Evolutionary conservation across 768 basidiomycete species (phyloP), one percentile per base, ranked within the genome.

Genomic region (Tylopilus subfusipes): DNA sequence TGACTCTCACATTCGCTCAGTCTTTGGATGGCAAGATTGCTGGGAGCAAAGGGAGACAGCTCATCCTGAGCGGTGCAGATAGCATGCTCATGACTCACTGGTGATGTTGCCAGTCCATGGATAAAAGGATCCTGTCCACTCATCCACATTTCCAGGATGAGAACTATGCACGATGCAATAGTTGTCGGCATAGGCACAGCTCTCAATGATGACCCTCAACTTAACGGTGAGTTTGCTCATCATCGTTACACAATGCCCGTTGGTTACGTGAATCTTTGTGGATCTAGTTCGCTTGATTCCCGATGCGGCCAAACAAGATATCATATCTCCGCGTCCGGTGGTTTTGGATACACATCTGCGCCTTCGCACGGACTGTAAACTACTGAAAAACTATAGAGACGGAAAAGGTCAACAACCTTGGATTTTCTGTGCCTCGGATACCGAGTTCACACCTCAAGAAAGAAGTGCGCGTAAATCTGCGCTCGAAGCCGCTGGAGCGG

Each of bases 61-160:
- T 99, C 33, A 78, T 80, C 29, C 75, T 99, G 36, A 94, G 92
- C 60, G 91, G 96, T 8, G 72, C 76, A 43, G 90, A 97, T 63
- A 93, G 89, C 69, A 87, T 95, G 85, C 59, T 81, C 39, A 92
- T 99, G 88, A 98, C 96, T 12, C 96, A 98, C 70, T 90, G 90
- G 94, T 93, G 63, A 57, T 60, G 2, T 14, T 31, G 11, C 24
- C 18, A 38, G 11, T 53, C 21, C 30, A 22, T 34, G 43, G 19
- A 36, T 31, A 24, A 51, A 50, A 39, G 18, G 29, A 27, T 19
- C 11, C 33, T 30, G 18, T 47, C 25, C 40, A 29, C 49, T 46
- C 42, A 62, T 36, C 29, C 48, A 18, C 22, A 19, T 45, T 56
- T 45, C 47, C 59, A 96, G 94, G 85, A 84, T 98, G 83, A 78